Conservation (phyloP, 2,329 filamentous ascomycete species). For the Arthrobotrys megalospora region DNA sequence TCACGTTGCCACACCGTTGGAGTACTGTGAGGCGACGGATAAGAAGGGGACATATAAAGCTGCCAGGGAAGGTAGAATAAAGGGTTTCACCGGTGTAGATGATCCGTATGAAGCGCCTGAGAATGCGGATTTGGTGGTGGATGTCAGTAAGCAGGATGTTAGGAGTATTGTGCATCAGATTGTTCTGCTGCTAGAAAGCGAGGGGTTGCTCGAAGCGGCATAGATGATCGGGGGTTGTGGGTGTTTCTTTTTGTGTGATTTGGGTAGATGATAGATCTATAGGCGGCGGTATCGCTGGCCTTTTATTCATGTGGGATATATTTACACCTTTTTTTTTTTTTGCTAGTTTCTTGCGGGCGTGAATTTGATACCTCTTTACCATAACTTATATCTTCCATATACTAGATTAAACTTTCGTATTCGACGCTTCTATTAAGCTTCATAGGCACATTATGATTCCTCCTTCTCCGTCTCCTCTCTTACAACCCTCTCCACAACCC, state of each 20-base stretch:
- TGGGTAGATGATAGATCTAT: slow-evolving; percentile 23
- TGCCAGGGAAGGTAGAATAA: slow-evolving; percentile 90
- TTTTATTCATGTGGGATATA: slow-evolving; percentile 12
- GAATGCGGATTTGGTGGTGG: slow-evolving; percentile 87
- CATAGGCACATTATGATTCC: background rate
- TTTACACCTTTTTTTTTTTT: slow-evolving; percentile 9
- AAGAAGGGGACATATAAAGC: slow-evolving; percentile 89
- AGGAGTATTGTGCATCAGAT: slow-evolving; percentile 97
- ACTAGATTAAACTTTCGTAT: too few species aligned
- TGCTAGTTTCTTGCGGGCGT: background rate
- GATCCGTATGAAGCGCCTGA: slow-evolving; percentile 91
- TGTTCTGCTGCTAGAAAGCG: slow-evolving; percentile 88
- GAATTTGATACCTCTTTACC: slow-evolving; percentile 15
- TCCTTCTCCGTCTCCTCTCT: slow-evolving; percentile 33
- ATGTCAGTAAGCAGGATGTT: slow-evolving; percentile 87
- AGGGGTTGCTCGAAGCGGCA: slow-evolving; percentile 81
- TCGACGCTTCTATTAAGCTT: too few species aligned
- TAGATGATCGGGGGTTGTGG: slow-evolving; percentile 4
- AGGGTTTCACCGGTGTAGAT: slow-evolving; percentile 98
- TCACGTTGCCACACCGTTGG: slow-evolving; percentile 92
- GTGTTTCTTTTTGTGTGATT: background rate
- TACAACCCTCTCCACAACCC: slow-evolving; percentile 34
- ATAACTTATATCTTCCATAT: background rate
- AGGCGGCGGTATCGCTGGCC: background rate
- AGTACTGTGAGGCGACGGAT: slow-evolving; percentile 95